A percentile compares a stretch with the other conserved stretches of the same genome.
phyloP scores from a whole-genome alignment of 2,329 filamentous ascomycete genomes.

The Scedosporium aurantiacum region DNA sequence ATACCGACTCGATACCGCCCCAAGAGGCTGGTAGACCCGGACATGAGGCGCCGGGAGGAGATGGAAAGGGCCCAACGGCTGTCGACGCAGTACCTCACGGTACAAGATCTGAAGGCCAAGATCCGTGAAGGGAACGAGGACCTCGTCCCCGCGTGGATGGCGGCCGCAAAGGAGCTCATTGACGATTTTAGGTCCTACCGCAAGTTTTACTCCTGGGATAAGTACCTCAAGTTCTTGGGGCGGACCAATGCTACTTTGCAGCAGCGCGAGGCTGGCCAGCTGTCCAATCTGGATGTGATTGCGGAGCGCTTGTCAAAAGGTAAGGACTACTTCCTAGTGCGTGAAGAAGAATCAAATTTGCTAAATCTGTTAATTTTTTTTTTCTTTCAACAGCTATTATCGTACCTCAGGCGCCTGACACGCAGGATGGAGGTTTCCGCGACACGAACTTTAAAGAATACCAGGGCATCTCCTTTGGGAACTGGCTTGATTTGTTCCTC shows the following conservation, averaged over 20 bases:
- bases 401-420: conserved; percentile 10
- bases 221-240: conserved; percentile 48
- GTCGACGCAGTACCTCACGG: conserved; percentile 30
- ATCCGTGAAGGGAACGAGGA: conserved; percentile 30
- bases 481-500: conserved; percentile 84
- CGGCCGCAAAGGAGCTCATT: conserved; percentile 45
- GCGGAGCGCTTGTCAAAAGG: conserved; percentile 44
- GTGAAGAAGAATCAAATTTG: no score
- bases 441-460: conserved; percentile 36
- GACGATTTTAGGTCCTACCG: conserved; percentile 54
- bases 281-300: conserved; percentile 39
- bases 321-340: no score
- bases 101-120: conserved; percentile 29
- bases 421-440: conserved; percentile 10
- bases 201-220: conserved; percentile 56
- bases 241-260: conserved; percentile 14
- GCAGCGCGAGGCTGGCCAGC: conserved; percentile 9
- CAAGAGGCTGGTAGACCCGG: conserved; percentile 32
- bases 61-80: conserved; percentile 27
- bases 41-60: conserved; percentile 33
- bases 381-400: conserved; percentile 8
- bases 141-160: conserved; percentile 44
- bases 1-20: conserved; percentile 32
- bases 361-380: background rate
- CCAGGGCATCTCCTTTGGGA: conserved; percentile 67